phyloP scores from a whole-genome alignment of 768 basidiomycete species.

The Gloeostereum incarnatum region DNA sequence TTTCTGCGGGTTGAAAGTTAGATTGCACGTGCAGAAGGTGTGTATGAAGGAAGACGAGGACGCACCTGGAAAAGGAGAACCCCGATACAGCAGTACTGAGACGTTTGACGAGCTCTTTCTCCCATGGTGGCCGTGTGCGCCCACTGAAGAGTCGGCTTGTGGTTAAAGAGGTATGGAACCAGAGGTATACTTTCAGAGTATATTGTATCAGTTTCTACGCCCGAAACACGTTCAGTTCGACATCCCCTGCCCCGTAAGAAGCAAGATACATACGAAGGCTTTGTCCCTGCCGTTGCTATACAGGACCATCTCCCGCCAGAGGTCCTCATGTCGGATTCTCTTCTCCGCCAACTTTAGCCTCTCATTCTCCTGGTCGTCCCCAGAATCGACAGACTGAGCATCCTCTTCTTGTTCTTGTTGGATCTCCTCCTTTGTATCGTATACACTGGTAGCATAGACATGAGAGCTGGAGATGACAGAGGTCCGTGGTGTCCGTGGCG shows the following conservation, averaged over 20 bases:
- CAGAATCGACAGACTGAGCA: slow-evolving; percentile 31
- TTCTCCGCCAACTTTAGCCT: slow-evolving; percentile 31
- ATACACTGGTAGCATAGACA: slow-evolving; percentile 28
- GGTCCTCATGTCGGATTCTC: slow-evolving; percentile 50
- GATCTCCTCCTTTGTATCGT: slow-evolving; percentile 34
- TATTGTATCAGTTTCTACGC: slow-evolving; percentile 82
- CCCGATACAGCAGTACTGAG: slow-evolving; percentile 55
- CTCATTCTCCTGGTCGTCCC: slow-evolving; percentile 42
- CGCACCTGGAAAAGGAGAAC: slow-evolving; percentile 67
- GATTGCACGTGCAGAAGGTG: not conserved
- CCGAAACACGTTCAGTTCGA: not conserved
- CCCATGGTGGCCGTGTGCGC: slow-evolving; percentile 39
- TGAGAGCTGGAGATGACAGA: slow-evolving; percentile 33
- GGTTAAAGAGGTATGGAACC: slow-evolving; percentile 53
- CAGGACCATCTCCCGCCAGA: slow-evolving; percentile 74
- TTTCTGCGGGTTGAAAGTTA: slow-evolving; percentile 38
- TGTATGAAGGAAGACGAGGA: slow-evolving; percentile 6
- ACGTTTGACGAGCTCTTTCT: slow-evolving; percentile 46
- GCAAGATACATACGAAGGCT: slow-evolving; percentile 70
- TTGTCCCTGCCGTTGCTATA: slow-evolving; percentile 80
- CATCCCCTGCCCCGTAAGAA: no score
- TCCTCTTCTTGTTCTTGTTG: slow-evolving; percentile 23
- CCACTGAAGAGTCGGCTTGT: slow-evolving; percentile 37
- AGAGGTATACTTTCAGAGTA: slow-evolving; percentile 62
- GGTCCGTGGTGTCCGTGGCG: slow-evolving; percentile 65